These are phyloP conservation scores for Phytophthora pistaciae DNA, from an alignment of 352 stramenopile genomes.

Conservation along the genomic window DNA sequence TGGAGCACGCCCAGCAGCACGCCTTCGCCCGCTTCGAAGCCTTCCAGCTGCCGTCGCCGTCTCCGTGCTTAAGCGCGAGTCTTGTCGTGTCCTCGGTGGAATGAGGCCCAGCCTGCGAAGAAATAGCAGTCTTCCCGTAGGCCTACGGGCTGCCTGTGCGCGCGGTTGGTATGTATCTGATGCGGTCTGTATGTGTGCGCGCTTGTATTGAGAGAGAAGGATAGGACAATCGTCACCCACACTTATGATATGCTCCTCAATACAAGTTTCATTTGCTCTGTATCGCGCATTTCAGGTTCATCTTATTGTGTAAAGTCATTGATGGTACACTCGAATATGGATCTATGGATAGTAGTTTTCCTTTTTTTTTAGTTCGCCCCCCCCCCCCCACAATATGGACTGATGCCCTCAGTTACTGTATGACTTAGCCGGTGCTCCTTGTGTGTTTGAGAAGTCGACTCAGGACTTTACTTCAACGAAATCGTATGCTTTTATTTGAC, in stretches of 20 bases:
- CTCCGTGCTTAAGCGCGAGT: slow-evolving; percentile 28
- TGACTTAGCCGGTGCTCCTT: no score
- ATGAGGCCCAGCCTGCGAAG: slow-evolving; percentile 10
- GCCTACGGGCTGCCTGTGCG: slow-evolving; percentile 10
- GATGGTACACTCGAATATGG: no score
- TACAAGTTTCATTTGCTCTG: slow-evolving; percentile 8
- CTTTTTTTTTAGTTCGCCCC: no score
- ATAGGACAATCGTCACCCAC: background rate
- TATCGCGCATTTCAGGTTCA: background rate
- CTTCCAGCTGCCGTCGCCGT: slow-evolving; percentile 30
- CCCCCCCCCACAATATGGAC: no score
- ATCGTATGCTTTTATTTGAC: no score
- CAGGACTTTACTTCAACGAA: no score
- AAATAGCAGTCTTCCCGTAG: background rate
- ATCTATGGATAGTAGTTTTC: no score
- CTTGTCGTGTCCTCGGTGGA: slow-evolving; percentile 9
- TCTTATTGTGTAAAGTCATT: no score
- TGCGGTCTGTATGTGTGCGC: slow-evolving; percentile 15
- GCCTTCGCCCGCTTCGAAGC: slow-evolving; percentile 16
- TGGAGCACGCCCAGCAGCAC: slow-evolving; percentile 23
- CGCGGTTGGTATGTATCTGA: slow-evolving; percentile 25
- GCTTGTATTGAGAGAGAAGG: slow-evolving; percentile 11
- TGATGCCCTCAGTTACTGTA: no score
- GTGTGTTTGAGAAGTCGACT: no score
- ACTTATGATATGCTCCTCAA: slow-evolving; percentile 11